Evolutionary conservation across 164 flowering plant genomes (phyloP), one percentile per base, ranked within the genome.

Genomic region (Sextonia rubra): DNA sequence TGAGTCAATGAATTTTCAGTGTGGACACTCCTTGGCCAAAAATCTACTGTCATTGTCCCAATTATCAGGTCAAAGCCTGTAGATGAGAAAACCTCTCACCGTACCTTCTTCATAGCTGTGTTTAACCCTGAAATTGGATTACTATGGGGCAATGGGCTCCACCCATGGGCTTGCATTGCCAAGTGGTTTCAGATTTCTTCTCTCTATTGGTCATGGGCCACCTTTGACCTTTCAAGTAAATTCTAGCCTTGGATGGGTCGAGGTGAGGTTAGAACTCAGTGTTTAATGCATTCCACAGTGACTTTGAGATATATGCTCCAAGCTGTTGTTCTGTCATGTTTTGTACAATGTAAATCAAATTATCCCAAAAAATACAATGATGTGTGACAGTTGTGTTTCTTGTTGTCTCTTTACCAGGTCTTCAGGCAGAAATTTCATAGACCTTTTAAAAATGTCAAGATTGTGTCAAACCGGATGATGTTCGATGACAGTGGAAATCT

Each of bases 401-500:
- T 71, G 17, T 60, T 49, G 48, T 73, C 56, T 5, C 37, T 77
- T 70, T 73, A 48, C 60, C 80, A 94, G 99, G 98, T 92, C 62
- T 71, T 92, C 78, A 86, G 93, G 81, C 96, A 94, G 81, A 94
- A 91, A 82, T 83, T 92, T 69, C 91, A 87, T 75, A 85, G 86
- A 80, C 74, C 91, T 62, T 94, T 91, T 71, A 92, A 87, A 74
- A 94, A 94, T 82, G 84, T 94, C 37, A 89, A 77, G 79, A 80
- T 92, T 77, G 92, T 94, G 44, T 90, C 98, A 69, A 92, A 94
- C 76, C 80, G 88, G 48, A 92, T 94, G 99, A 82, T 81, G 30
- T 94, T 94, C 65, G 84, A 90, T 78, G 77, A 82, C 15, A 70
- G 79, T 77, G 99, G 98, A 11, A 74, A 76, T 56, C 90, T 94